Evolutionary conservation across 2,329 filamentous ascomycete genomes (phyloP).

Genomic region (Myotisia sp.): DNA sequence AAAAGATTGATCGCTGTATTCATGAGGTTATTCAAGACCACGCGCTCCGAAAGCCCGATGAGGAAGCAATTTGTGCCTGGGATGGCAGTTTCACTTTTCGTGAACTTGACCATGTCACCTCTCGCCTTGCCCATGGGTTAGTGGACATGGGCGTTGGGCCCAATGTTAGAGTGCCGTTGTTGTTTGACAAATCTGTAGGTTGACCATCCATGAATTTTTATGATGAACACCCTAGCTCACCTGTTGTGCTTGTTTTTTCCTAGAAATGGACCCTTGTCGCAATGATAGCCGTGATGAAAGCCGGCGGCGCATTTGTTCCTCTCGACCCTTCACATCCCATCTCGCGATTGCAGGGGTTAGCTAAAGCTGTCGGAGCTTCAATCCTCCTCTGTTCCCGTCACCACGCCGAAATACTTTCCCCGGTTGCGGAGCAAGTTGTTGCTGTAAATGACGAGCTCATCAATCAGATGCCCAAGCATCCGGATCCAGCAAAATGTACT

Average conservation of each 20-base stretch:
- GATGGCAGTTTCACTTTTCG: conserved; percentile 25
- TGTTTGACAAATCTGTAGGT: conserved; percentile 31
- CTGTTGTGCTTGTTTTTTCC: not conserved
- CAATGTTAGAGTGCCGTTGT: conserved; percentile 24
- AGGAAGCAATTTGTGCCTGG: conserved; percentile 15
- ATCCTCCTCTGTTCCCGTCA: conserved; percentile 23
- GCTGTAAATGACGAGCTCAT: conserved; percentile 18
- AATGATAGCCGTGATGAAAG: conserved; percentile 29
- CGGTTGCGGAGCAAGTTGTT: conserved; percentile 17
- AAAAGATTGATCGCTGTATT: conserved; percentile 27
- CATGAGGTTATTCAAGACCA: conserved; percentile 25
- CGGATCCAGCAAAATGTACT: conserved; percentile 11
- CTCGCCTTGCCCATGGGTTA: conserved; percentile 22
- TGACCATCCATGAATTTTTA: not conserved
- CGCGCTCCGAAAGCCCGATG: conserved; percentile 20
- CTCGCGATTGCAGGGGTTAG: conserved; percentile 23
- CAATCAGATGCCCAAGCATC: conserved; percentile 13
- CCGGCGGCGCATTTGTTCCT: conserved; percentile 30
- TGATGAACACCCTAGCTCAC: not conserved
- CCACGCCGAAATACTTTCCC: conserved; percentile 14
- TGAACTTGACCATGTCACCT: conserved; percentile 26
- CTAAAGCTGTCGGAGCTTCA: conserved; percentile 20
- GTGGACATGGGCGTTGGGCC: conserved; percentile 26
- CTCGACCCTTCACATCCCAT: conserved; percentile 28
- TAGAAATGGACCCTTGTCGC: conserved; percentile 32